Evolutionary conservation across 768 basidiomycete species (phyloP).

Genomic region (Calocybe indica): DNA sequence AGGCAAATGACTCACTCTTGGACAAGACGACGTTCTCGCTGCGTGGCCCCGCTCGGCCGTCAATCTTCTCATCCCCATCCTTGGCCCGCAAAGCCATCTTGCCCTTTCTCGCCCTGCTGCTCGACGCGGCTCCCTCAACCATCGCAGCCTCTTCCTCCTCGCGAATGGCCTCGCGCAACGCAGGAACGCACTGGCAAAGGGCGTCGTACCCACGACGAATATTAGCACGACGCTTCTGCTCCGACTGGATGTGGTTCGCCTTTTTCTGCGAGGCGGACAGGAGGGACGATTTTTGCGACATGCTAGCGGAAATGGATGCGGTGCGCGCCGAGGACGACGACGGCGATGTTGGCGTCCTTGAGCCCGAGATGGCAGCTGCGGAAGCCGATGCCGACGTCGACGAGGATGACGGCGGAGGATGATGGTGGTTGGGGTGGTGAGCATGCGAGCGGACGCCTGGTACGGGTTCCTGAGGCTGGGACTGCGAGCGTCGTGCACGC

Average conservation of each 20-base stretch:
- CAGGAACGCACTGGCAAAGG: slow-evolving; percentile 77
- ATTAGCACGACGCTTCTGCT: slow-evolving; percentile 91
- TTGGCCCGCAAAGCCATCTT: slow-evolving; percentile 37
- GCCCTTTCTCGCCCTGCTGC: slow-evolving; percentile 35
- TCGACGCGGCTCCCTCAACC: slow-evolving; percentile 13
- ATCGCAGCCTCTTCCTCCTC: slow-evolving; percentile 59
- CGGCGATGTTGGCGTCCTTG: slow-evolving; percentile 3
- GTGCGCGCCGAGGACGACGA: slow-evolving; percentile 8
- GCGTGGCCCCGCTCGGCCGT: slow-evolving; percentile 83
- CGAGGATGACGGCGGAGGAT: too few species aligned
- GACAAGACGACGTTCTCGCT: slow-evolving; percentile 87
- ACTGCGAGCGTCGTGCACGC: background rate
- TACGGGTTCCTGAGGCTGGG: background rate
- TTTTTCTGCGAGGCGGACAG: slow-evolving; percentile 85
- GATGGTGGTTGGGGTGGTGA: too few species aligned
- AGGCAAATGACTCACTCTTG: slow-evolving; percentile 59
- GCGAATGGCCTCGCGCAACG: slow-evolving; percentile 73
- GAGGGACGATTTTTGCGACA: slow-evolving; percentile 37
- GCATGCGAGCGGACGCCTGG: too few species aligned
- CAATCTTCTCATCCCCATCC: slow-evolving; percentile 51
- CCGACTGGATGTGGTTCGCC: slow-evolving; percentile 89
- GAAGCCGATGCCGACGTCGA: too few species aligned
- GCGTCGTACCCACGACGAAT: slow-evolving; percentile 87
- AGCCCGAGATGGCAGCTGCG: too few species aligned
- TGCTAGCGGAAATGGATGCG: slow-evolving; percentile 13